Base-by-base conservation (phyloP, 192 early-diverging fungal species). In the Haplosporangium gracile region DNA sequence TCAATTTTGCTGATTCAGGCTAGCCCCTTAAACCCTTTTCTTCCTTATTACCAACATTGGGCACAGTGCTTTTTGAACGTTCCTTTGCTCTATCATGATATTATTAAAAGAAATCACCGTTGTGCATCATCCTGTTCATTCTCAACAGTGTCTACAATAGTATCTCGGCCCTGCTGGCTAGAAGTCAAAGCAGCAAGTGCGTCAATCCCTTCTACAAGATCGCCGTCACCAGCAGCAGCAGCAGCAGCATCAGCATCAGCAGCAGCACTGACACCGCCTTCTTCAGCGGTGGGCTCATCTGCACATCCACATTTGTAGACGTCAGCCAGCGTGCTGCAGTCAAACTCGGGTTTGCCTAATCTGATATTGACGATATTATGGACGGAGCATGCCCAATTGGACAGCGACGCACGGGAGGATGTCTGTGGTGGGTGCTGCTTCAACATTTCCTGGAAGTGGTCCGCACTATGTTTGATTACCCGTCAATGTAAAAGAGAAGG, bases 351-450 rank as follows among this genome's bases (percentile, higher is more conserved):
- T 81, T 99, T 98, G 13, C 92, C 87, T 26, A 98, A 81, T 74
- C 96, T 90, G 82, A 90, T 89, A 88, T 99, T 99, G n/a, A 99
- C 98, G 2, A 95, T 92, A 77, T 99, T 99, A 82, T 99, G 98
- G 47, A 96, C 93, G 8, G 89, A 78, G 84, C 98, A 99, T n/a
- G 95, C 89, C 93, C 97, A 99, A 82, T 97, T 94, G 26, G 95
- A 93, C 8, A 95, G 89, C 5, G 93, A 90, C 39, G 92, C 89
- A 39, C 97, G 89, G 4, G 93, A 93, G 16, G 92, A 90, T 5
- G 96, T 95, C 53, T 94, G 92, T 22, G 97, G 97, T 11, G 98
- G 98, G 82, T 97, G 89, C 75, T 92, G 89, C 42, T 93, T 89
- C 53, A 98, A 78, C 26, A 97, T 88, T 63, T 88, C 74, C 88